phyloP scores from a whole-genome alignment of 225 moss, liverwort and hornwort species.

The Polytrichum commune region DNA sequence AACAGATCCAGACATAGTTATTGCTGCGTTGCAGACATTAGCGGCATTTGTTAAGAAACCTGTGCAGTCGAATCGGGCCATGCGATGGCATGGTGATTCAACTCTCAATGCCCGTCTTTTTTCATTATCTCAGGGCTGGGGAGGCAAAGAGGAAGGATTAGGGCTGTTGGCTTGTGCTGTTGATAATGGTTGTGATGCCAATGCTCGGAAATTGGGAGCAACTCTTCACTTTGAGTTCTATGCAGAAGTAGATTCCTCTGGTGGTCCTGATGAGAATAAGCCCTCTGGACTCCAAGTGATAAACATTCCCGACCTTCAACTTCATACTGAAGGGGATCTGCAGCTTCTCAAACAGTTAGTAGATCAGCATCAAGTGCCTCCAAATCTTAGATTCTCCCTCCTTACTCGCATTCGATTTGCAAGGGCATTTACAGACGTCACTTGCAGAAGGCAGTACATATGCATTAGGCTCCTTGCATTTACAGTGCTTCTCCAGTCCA shows the following conservation, averaged over 20 bases:
- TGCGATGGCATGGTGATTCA: constrained; percentile 98
- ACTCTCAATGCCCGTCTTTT: constrained; percentile 89
- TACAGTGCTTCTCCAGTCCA: constrained; percentile 91
- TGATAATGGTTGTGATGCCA: constrained; percentile 78
- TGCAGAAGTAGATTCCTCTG: constrained; percentile 52
- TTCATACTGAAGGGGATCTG: constrained; percentile 68
- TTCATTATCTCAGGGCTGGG: constrained; percentile 98
- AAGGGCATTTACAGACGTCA: constrained; percentile 69
- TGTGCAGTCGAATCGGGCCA: constrained; percentile 82
- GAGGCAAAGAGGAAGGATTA: constrained; percentile 96
- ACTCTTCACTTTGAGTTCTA: constrained; percentile 98
- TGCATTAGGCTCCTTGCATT: constrained; percentile 90
- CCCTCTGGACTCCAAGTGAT: constrained; percentile 77
- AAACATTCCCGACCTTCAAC: constrained; percentile 76
- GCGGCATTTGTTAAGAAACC: constrained; percentile 98
- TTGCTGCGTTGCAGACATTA: constrained; percentile 88
- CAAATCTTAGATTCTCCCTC: constrained; percentile 80
- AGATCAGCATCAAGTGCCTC: constrained; percentile 71
- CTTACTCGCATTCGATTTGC: constrained; percentile 93
- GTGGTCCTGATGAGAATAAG: constrained; percentile 36
- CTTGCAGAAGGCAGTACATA: constrained; percentile 69
- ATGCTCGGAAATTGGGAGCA: constrained; percentile 81
- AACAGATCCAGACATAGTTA: constrained; percentile 90
- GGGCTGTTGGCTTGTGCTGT: constrained; percentile 82
- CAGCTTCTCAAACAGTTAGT: constrained; percentile 76